Evolutionary conservation across 768 basidiomycete genomes (phyloP).

Genomic region (Termitomyces sp.): DNA sequence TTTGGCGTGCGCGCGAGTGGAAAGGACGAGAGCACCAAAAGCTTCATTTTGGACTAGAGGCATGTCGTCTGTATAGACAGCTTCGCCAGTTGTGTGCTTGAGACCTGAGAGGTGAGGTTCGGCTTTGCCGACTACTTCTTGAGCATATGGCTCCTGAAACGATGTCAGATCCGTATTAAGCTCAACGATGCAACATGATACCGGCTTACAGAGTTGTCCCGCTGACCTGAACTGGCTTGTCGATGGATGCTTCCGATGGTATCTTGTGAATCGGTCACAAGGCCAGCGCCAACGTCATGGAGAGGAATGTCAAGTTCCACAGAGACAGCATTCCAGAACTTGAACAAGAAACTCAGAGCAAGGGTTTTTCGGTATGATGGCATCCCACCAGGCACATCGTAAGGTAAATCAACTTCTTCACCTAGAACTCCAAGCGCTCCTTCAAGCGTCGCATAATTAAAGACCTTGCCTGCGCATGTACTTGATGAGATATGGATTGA

Average conservation of each 20-base stretch:
- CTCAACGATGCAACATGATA: neutral
- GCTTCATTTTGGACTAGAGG: constrained; percentile 8
- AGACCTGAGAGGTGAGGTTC: constrained; percentile 14
- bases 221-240: constrained; percentile 3
- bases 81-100: constrained; percentile 13
- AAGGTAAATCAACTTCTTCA: constrained; percentile 11
- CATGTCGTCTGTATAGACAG: constrained; percentile 14
- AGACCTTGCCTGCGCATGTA: constrained; percentile 2
- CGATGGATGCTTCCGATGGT: constrained; percentile 11
- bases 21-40: constrained; percentile 12
- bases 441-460: constrained; percentile 9
- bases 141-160: constrained; percentile 13
- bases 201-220: constrained; percentile 10
- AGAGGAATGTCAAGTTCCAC: constrained; percentile 9
- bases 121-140: constrained; percentile 14
- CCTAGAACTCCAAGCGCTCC: constrained; percentile 5
- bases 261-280: constrained; percentile 1
- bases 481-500: neutral
- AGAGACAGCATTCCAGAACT: constrained; percentile 15
- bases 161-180: neutral
- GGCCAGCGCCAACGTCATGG: neutral
- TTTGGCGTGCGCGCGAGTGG: constrained; percentile 9
- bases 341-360: constrained; percentile 14
- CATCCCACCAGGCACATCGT: constrained; percentile 14
- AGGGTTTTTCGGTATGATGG: constrained; percentile 14